Evolutionary conservation across 306 rosid species (phyloP), one percentile per base, ranked within the genome.

Genomic region (Abrus precatorius): DNA sequence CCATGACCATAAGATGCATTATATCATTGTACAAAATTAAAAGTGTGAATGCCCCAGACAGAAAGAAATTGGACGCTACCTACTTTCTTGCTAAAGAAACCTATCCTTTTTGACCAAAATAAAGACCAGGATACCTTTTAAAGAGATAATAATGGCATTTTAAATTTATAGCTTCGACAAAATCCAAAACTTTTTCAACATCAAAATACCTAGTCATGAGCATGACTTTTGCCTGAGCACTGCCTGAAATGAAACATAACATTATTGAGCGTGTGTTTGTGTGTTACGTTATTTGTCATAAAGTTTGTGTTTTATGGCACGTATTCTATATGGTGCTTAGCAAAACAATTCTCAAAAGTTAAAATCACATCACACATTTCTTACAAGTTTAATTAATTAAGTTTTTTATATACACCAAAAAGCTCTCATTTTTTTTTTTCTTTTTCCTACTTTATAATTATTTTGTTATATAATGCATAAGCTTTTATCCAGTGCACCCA

Each of bases 71-170:
- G 84, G 72, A 75, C 71, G 66, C 49, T 53, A 61, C 66, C 48
- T 34, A 54, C 79, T 69, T 80, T 75, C 44, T 34, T 69, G 0
- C 30, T 74, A 69, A 78, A 69, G 82, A 82, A 74, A 60, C 38
- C 55, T 32, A 0, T 30, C 56, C 80, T 78, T 82, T 81, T 82
- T 79, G 78, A 79, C 82, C 78, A 59, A 54, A 85, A 43, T 28
- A 77, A 44, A 73, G 83, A 68, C 74, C 62, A 67, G 0, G 2
- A 11, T 9, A 60, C 81, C 81, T 78, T 72, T 61, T 60, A 9
- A 29, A 13, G 71, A 60, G 79, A 82, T 67, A 77, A 85, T 64
- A 32, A 81, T 44, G 61, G 52, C 61, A 64, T 66, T 71, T 32
- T 57, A 48, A 66, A 33, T 74, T 13, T 33, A 44, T 55, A 45